Conservation (phyloP, 495 filamentous ascomycete species). For the Filosporella fistucella region DNA sequence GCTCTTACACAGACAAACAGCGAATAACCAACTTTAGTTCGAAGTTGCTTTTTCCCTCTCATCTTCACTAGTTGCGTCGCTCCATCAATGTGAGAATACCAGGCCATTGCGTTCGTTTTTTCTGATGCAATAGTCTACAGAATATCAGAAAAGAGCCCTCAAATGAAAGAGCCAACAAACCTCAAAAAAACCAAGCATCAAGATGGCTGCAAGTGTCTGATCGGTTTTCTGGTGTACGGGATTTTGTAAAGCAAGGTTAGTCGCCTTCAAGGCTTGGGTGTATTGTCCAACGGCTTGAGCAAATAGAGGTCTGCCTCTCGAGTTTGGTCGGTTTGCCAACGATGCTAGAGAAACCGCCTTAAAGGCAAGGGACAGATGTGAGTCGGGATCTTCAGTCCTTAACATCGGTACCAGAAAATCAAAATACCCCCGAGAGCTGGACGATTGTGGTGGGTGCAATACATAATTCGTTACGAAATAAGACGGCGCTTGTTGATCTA, state of each 20-base stretch:
- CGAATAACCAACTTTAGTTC: constrained; percentile 37
- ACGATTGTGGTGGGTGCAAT: constrained; percentile 38
- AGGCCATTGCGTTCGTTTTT: constrained; percentile 39
- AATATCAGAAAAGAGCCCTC: no score
- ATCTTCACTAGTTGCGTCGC: constrained; percentile 48
- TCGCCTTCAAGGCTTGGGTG: constrained; percentile 44
- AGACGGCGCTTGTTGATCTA: constrained; percentile 45
- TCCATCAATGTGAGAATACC: constrained; percentile 49
- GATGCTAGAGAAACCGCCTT: constrained; percentile 60
- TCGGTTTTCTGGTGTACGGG: constrained; percentile 43
- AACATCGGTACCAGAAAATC: constrained; percentile 48
- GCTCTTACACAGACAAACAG: constrained; percentile 46
- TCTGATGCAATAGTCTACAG: constrained; percentile 44
- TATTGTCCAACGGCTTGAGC: constrained; percentile 33
- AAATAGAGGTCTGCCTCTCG: constrained; percentile 24
- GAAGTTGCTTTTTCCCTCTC: constrained; percentile 44
- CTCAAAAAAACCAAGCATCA: constrained; percentile 61
- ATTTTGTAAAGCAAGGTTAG: constrained; percentile 46
- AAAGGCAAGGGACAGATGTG: constrained; percentile 50
- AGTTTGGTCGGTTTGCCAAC: constrained; percentile 37
- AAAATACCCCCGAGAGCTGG: constrained; percentile 39
- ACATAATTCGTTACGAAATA: constrained; percentile 54
- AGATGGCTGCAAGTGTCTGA: constrained; percentile 53
- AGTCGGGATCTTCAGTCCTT: constrained; percentile 37
- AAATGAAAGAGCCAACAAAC: background rate